Conservation (phyloP, 192 early-diverging fungal species). For the Spinellus fusiger region DNA sequence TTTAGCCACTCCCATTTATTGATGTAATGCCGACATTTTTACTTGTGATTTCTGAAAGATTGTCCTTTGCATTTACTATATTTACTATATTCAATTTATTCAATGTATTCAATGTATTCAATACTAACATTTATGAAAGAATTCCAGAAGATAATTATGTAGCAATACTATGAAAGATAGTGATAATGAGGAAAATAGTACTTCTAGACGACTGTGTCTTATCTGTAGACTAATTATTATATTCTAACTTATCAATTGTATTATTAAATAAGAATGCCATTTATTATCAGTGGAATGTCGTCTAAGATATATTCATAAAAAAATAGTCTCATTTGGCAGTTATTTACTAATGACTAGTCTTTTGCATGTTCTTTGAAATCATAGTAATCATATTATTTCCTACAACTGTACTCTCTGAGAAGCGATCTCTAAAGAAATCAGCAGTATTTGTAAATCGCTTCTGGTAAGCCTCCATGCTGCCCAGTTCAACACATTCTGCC, state of each 20-base stretch:
- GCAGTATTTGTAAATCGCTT: constrained; percentile 79
- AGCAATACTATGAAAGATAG: background rate
- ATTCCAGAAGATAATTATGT: background rate
- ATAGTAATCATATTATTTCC: constrained; percentile 55
- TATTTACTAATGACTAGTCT: too few species aligned
- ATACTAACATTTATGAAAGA: background rate
- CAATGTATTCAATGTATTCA: background rate
- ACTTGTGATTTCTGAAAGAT: too few species aligned
- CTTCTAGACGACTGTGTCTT: background rate
- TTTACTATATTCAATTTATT: background rate
- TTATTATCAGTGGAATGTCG: too few species aligned
- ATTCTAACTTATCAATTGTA: too few species aligned
- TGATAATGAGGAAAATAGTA: background rate
- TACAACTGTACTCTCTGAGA: constrained; percentile 46
- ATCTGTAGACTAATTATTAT: too few species aligned
- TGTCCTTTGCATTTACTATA: too few species aligned
- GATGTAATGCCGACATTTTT: too few species aligned
- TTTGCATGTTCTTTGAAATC: constrained; percentile 43
- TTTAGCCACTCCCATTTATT: too few species aligned
- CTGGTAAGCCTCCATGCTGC: constrained; percentile 78
- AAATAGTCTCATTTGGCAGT: too few species aligned
- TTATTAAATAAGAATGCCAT: too few species aligned
- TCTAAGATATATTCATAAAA: too few species aligned
- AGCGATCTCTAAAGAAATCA: constrained; percentile 70
- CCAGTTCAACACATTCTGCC: constrained; percentile 85